Conservation (phyloP, 345 rosid species). For the Punica granatum region DNA sequence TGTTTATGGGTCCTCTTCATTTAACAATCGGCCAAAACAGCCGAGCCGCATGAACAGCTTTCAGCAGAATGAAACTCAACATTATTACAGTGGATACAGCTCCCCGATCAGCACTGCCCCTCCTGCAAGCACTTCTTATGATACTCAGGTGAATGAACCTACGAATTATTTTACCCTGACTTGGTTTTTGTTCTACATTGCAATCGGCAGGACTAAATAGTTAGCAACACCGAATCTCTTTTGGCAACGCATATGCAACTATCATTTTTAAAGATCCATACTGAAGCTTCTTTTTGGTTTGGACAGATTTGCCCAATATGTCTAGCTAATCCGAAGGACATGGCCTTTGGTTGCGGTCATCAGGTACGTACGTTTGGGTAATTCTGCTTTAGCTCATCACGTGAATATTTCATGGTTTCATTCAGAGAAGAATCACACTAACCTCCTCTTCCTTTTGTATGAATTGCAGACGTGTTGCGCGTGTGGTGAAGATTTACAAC, state of each 20-base stretch:
- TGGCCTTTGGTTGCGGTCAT: slow-evolving; percentile 53
- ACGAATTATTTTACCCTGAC: background rate
- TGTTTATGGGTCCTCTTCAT: slow-evolving; percentile 15
- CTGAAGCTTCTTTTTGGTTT: background rate
- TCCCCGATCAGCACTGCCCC: slow-evolving; percentile 16
- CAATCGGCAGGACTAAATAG: background rate
- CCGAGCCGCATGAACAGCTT: slow-evolving; percentile 22
- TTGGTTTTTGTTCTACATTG: too few species aligned
- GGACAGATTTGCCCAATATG: slow-evolving; percentile 39
- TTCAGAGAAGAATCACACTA: background rate
- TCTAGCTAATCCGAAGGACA: slow-evolving; percentile 32
- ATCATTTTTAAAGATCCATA: background rate
- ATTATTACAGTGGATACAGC: slow-evolving; percentile 11
- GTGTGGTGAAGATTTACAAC: slow-evolving; percentile 33
- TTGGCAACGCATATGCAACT: background rate
- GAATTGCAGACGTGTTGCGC: slow-evolving; percentile 33
- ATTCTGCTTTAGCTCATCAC: background rate
- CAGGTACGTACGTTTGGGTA: slow-evolving; percentile 21
- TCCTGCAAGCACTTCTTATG: slow-evolving; percentile 16
- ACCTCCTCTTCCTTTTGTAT: background rate
- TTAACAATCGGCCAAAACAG: slow-evolving; percentile 12
- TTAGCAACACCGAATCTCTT: background rate
- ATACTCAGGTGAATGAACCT: slow-evolving; percentile 23
- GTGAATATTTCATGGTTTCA: background rate
- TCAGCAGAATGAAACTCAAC: slow-evolving; percentile 19